Evolutionary conservation across 768 basidiomycete genomes (phyloP).

Genomic region (Tylopilus sp.): DNA sequence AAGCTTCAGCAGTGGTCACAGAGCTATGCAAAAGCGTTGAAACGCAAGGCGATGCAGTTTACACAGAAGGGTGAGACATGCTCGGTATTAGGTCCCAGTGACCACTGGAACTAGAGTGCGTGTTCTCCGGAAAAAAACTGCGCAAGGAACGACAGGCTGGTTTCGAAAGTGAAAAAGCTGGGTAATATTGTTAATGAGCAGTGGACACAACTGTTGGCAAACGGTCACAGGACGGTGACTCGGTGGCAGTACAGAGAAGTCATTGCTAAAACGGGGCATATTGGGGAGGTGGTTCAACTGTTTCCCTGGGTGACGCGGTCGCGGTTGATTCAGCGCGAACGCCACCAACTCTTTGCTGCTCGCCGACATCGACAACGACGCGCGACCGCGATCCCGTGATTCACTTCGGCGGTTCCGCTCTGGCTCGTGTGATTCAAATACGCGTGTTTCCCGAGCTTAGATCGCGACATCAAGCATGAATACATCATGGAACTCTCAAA

Average conservation of each 20-base stretch:
- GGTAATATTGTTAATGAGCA: no score
- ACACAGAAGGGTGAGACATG: background rate
- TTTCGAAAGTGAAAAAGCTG: no score
- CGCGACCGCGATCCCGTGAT: background rate
- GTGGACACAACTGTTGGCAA: no score
- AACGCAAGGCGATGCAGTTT: no score
- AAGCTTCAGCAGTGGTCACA: background rate
- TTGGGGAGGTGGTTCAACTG: constrained; percentile 1
- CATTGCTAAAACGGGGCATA: constrained; percentile 14
- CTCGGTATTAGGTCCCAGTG: background rate
- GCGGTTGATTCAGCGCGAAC: background rate
- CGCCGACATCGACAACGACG: constrained; percentile 3
- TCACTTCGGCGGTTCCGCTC: constrained; percentile 1
- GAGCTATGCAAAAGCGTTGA: background rate
- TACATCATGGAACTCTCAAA: constrained; percentile 46
- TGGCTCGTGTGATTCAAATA: background rate
- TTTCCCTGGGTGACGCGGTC: no score
- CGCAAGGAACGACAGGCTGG: no score
- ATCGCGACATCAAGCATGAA: constrained; percentile 38
- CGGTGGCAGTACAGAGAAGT: no score
- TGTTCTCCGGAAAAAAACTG: no score
- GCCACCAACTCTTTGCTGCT: no score
- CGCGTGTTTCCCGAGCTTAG: constrained; percentile 12
- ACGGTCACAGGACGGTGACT: no score
- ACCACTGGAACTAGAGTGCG: background rate